A percentile compares a stretch with the other conserved stretches of the same genome.
phyloP scores from a whole-genome alignment of 805 yeast species.

The Debaryomyces tyrocola region DNA sequence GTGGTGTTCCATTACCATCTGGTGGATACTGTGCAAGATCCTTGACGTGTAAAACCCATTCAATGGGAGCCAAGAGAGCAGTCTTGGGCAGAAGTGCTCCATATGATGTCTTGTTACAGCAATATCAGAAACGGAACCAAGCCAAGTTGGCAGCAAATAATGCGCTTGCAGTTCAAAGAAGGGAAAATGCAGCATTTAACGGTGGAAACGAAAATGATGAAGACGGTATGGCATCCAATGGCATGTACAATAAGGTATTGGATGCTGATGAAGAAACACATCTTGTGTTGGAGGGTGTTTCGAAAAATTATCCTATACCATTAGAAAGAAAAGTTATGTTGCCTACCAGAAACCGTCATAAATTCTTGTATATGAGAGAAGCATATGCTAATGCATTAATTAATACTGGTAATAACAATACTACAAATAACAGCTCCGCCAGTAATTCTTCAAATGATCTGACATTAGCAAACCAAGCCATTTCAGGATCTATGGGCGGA shows the following conservation, averaged over 20 bases:
- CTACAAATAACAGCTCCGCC: constrained; percentile 20
- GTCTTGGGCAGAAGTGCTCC: constrained; percentile 93
- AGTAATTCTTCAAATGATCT: constrained; percentile 27
- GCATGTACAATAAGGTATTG: constrained; percentile 47
- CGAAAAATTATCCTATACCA: constrained; percentile 78
- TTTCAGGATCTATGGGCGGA: constrained; percentile 62
- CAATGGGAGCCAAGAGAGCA: constrained; percentile 97
- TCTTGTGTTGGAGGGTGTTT: constrained; percentile 85
- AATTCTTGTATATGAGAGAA: constrained; percentile 85
- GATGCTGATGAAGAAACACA: constrained; percentile 94
- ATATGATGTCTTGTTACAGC: constrained; percentile 82
- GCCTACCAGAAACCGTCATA: constrained; percentile 69
- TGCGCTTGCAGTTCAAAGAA: constrained; percentile 75
- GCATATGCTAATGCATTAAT: constrained; percentile 86
- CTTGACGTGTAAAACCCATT: constrained; percentile 94
- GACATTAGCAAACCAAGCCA: constrained; percentile 47
- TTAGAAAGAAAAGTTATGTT: constrained; percentile 71
- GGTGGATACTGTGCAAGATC: constrained; percentile 98
- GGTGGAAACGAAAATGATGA: constrained; percentile 22
- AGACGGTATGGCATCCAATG: constrained; percentile 20
- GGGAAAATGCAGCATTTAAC: constrained; percentile 56
- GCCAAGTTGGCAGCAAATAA: constrained; percentile 83
- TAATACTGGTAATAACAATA: constrained; percentile 57
- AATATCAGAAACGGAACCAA: constrained; percentile 90
- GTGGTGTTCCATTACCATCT: constrained; percentile 91